Percentiles rank a stretch among this genome's conserved stretches.
phyloP scores from a whole-genome alignment of 306 rosid genomes.

The Dryas octopetala region DNA sequence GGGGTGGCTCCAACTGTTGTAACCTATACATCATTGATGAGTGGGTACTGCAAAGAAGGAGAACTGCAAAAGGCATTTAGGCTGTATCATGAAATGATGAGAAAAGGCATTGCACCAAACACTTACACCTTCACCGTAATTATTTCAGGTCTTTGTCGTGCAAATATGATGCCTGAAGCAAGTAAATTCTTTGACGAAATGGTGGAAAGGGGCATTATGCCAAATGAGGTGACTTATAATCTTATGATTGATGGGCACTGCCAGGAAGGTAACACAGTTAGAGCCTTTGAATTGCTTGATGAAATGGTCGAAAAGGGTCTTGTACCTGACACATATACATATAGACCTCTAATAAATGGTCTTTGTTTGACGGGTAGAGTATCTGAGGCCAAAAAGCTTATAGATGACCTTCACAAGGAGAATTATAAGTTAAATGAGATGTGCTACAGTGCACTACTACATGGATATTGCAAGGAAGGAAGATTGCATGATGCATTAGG shows the following conservation, averaged over 20 bases:
- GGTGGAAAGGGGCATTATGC: slow-evolving; percentile 56
- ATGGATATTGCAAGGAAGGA: slow-evolving; percentile 84
- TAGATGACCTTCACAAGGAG: slow-evolving; percentile 65
- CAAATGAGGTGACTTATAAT: slow-evolving; percentile 91
- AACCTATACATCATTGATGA: slow-evolving; percentile 71
- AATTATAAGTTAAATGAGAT: slow-evolving; percentile 63
- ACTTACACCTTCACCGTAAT: slow-evolving; percentile 71
- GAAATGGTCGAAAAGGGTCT: slow-evolving; percentile 75
- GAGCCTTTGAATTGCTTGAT: slow-evolving; percentile 74
- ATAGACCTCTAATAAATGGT: slow-evolving; percentile 73
- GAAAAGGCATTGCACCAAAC: slow-evolving; percentile 63
- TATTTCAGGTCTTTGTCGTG: slow-evolving; percentile 71
- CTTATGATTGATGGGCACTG: slow-evolving; percentile 85
- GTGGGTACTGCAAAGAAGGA: slow-evolving; percentile 63
- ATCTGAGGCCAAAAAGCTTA: slow-evolving; percentile 74
- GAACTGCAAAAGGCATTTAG: slow-evolving; percentile 55
- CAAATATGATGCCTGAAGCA: slow-evolving; percentile 64
- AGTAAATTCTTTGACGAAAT: slow-evolving; percentile 61
- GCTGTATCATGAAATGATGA: slow-evolving; percentile 71
- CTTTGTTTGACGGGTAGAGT: slow-evolving; percentile 75
- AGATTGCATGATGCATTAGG: slow-evolving; percentile 68
- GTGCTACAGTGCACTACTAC: slow-evolving; percentile 80
- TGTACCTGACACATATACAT: slow-evolving; percentile 77
- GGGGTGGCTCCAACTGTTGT: slow-evolving; percentile 69
- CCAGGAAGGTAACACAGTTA: slow-evolving; percentile 51